Conservation (phyloP, 1,284 basidiomycete genomes). For the Boletus subluridellus region DNA sequence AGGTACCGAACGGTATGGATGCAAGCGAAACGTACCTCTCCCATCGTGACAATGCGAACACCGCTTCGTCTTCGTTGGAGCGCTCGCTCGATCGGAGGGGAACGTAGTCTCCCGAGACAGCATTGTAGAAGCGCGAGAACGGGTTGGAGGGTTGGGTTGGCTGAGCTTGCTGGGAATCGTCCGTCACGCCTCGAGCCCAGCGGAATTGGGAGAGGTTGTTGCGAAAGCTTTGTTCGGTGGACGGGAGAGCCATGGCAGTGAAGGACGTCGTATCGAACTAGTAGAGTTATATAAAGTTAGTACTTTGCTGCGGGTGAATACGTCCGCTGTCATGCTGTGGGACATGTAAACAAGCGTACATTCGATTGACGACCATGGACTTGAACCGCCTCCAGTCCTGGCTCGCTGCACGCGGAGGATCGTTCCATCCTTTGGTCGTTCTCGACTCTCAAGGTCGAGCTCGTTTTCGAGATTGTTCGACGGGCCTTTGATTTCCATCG, state of each 20-base stretch:
- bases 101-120: constrained; percentile 77
- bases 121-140: constrained; percentile 76
- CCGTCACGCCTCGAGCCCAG: constrained; percentile 74
- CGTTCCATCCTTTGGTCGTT: constrained; percentile 16
- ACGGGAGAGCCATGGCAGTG: constrained; percentile 9
- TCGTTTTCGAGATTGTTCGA: not conserved
- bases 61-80: constrained; percentile 95
- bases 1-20: not conserved
- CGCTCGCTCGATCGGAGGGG: constrained; percentile 81
- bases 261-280: not conserved
- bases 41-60: constrained; percentile 89
- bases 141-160: constrained; percentile 43
- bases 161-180: constrained; percentile 60
- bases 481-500: constrained; percentile 3
- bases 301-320: not conserved
- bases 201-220: constrained; percentile 76
- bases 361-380: not conserved
- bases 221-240: constrained; percentile 63
- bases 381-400: constrained; percentile 18
- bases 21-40: constrained; percentile 56
- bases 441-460: constrained; percentile 9
- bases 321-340: not conserved
- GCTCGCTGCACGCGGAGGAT: constrained; percentile 15
- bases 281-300: no score
- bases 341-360: not conserved